Evolutionary conservation across 2,329 filamentous ascomycete species (phyloP), one percentile per base, ranked within the genome.

Genomic region (Pyrenochaeta sp.): DNA sequence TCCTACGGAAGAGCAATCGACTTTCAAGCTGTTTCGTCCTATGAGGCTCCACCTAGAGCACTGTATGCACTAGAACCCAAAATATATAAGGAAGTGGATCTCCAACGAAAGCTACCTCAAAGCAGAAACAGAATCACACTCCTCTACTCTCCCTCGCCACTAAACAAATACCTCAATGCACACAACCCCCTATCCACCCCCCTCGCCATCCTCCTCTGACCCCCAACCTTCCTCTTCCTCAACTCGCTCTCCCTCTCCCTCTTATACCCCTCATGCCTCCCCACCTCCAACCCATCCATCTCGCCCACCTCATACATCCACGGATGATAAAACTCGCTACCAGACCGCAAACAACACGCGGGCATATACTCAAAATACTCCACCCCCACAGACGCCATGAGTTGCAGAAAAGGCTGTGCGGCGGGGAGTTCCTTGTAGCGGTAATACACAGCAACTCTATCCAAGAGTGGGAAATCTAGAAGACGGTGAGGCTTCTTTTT

Each of bases 271-370:
- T 44, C 42, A 8, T 15, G 44, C 25, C 8, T 46, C 7, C 2
- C n/a, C 13, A 5, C 9, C 24, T 32, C n/a, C 25, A 5, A 32
- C 28, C 37, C 32, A 7, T 49, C 34, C 19, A 55, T 39, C 40
- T 50, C 53, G 10, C 19, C 47, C 2, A 15, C 6, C n/a, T 32
- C 45, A 19, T 50, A 55, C 47, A 40, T 46, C 46, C 46, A 55
- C 5, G 53, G 46, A 46, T 55, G 46, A 5, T 37, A 39, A 3
- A 46, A 50, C 40, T 45, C 47, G 4, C 32, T 28, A 2, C 46
- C 46, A 2, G 24, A 39, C 2, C 24, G 13, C 24, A 52, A 27
- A 45, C 37, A 49, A 32, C 50, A 57, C 5, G 28, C 28, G 0
- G 50, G 50, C 6, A 39, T 30, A 12, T 53, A 53, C 25, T 57